These are phyloP conservation scores for Raphidocelis subcapitata DNA, from an alignment of 139 green algal species.

Conservation along the genomic window DNA sequence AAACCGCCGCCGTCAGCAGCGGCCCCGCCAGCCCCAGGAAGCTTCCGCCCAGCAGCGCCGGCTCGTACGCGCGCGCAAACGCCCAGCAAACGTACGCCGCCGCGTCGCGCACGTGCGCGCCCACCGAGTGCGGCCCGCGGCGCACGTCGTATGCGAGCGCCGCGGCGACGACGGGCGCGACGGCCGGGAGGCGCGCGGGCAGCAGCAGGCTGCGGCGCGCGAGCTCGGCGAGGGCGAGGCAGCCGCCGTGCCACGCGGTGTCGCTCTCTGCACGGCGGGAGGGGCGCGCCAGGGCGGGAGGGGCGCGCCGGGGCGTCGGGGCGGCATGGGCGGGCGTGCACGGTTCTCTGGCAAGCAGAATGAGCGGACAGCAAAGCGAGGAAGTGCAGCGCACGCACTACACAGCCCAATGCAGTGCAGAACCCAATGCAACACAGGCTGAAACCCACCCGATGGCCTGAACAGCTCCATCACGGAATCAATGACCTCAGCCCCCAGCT, in stretches of 20 bases:
- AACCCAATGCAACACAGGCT: not conserved
- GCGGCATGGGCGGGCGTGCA: not conserved
- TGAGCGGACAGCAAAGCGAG: too few relatives aligned
- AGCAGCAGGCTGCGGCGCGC: constrained; percentile 87
- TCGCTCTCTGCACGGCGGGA: constrained; percentile 55
- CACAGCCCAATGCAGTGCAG: too few relatives aligned
- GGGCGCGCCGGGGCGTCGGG: not conserved
- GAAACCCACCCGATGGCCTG: constrained; percentile 40
- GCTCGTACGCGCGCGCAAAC: constrained; percentile 85
- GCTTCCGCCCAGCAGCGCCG: constrained; percentile 45
- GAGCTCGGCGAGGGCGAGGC: constrained; percentile 94
- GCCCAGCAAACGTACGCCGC: constrained; percentile 98
- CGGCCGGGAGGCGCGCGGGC: constrained; percentile 55
- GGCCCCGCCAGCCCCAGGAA: constrained; percentile 60
- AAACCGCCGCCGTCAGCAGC: constrained; percentile 86
- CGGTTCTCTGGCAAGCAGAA: too few relatives aligned
- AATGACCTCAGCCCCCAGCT: constrained; percentile 88
- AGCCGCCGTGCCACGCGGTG: constrained; percentile 92
- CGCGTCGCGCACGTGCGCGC: constrained; percentile 93
- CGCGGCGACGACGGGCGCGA: constrained; percentile 48
- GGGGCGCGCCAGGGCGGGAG: not conserved
- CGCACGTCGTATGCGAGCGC: constrained; percentile 93
- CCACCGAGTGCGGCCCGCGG: constrained; percentile 85
- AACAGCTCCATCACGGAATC: constrained; percentile 71
- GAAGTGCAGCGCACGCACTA: too few relatives aligned